Evolutionary conservation across 768 basidiomycete genomes (phyloP), one percentile per base, ranked within the genome.

Genomic region (Pisolithus sp.): DNA sequence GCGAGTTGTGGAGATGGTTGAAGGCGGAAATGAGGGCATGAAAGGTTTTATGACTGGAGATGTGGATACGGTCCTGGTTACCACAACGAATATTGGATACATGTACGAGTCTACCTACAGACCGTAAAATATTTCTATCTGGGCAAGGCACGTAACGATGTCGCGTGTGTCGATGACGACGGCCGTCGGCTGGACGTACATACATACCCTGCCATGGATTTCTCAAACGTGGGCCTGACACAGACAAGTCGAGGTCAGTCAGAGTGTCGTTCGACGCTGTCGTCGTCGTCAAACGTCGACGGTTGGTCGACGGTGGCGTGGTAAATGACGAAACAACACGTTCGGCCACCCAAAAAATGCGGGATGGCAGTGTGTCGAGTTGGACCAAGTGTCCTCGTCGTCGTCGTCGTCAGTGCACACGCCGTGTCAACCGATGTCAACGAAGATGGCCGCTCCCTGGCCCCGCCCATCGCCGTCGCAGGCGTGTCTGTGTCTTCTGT

Each of bases 1-100:
- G 21, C 13, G 67, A 67, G 34, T 56, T 73, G 5, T 68, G 66
- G 65, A 39, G 31, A 5, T 65, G 55, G 54, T 28, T 67, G 39
- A 55, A 57, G 31, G 31, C 21, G 37, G 58, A 62, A 44, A 60
- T 63, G 67, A n/a, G 10, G 46, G 45, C 36, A 26, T 57, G 21
- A 63, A 28, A 36, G n/a, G 20, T 7, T 40, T 23, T 49, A 49
- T 30, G 20, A 39, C 36, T 21, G n/a, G 10, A 12, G 34, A 15
- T 13, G 13, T 34, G 30, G 30, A 30, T 30, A 30, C 30, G 7
- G 30, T 30, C 30, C 30, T 34, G 12, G 34, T 20, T n/a, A 18
- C 37, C 38, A 49, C 30, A 10, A 30, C 10, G 26, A 30, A 10
- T 10, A 30, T 30, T 30, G 30, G 7, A 30, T 30, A 30, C 30